Conservation (phyloP, 257 asterid species). For the Mitragyna speciosa region DNA sequence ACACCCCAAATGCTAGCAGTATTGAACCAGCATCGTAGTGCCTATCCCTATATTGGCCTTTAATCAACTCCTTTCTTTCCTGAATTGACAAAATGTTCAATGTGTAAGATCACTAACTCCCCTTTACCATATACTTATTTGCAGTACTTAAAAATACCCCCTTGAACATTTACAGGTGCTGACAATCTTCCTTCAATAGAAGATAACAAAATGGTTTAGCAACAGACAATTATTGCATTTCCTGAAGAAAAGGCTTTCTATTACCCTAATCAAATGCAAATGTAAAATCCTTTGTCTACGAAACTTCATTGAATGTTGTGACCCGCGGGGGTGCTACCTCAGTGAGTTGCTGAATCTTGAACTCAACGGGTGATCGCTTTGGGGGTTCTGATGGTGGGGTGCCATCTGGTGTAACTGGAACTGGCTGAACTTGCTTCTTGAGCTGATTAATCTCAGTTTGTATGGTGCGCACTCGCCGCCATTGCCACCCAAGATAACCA, state of each 20-base stretch:
- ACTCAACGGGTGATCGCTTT: slow-evolving; percentile 63
- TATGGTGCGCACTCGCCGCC: slow-evolving; percentile 84
- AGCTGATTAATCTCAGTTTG: slow-evolving; percentile 77
- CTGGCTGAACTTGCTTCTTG: slow-evolving; percentile 72
- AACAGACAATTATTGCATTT: no score
- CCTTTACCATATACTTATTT: no score
- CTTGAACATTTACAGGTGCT: no score
- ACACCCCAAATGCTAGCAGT: slow-evolving; percentile 79
- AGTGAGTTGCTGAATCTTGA: slow-evolving; percentile 77
- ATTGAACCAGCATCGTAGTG: slow-evolving; percentile 92
- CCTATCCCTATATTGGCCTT: slow-evolving; percentile 81
- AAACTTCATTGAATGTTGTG: no score
- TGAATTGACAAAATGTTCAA: slow-evolving; percentile 20
- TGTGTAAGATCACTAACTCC: neutral
- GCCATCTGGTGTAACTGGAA: slow-evolving; percentile 70
- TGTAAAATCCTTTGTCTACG: no score
- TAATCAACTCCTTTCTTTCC: slow-evolving; percentile 83
- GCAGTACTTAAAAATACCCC: no score
- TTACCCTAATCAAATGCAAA: no score
- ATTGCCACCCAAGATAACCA: slow-evolving; percentile 98
- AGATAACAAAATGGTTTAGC: no score
- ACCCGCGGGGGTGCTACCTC: slow-evolving; percentile 41
- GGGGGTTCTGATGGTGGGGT: slow-evolving; percentile 43
- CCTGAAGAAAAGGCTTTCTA: no score
- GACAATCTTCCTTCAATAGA: no score